Percentiles rank a stretch among this genome's conserved stretches.
Conservation (phyloP, 2,329 filamentous ascomycete species). For the Colletotrichum liriopes region DNA sequence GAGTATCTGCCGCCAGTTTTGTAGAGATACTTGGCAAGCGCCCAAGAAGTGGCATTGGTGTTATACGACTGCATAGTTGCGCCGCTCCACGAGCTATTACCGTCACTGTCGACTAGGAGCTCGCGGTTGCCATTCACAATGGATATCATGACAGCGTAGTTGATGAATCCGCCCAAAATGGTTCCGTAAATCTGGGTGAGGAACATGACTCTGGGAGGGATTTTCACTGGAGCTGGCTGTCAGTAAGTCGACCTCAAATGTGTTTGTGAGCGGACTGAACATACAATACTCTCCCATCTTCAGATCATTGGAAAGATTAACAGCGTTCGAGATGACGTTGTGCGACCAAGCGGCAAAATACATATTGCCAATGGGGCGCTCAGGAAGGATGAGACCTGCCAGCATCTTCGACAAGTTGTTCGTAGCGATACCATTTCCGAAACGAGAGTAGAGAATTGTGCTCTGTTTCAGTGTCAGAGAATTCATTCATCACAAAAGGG, state of each 20-base stretch:
- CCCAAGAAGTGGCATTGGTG: slow-evolving; percentile 64
- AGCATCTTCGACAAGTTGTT: slow-evolving; percentile 73
- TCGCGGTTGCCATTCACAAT: slow-evolving; percentile 66
- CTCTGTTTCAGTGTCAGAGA: slow-evolving; percentile 55
- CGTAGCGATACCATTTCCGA: slow-evolving; percentile 71
- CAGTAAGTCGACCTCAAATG: slow-evolving; percentile 22
- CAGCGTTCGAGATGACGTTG: slow-evolving; percentile 66
- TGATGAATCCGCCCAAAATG: slow-evolving; percentile 67
- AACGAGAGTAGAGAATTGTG: slow-evolving; percentile 66
- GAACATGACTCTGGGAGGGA: slow-evolving; percentile 70
- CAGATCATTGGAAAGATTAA: slow-evolving; percentile 67
- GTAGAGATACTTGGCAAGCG: slow-evolving; percentile 69
- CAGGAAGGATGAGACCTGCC: slow-evolving; percentile 66
- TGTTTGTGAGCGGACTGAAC: slow-evolving; percentile 39
- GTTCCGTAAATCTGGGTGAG: slow-evolving; percentile 70
- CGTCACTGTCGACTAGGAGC: slow-evolving; percentile 61
- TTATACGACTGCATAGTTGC: slow-evolving; percentile 65
- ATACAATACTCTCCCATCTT: slow-evolving; percentile 73
- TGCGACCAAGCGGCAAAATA: slow-evolving; percentile 74
- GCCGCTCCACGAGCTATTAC: slow-evolving; percentile 68
- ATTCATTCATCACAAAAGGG: neutral
- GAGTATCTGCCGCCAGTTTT: slow-evolving; percentile 58
- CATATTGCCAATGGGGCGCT: slow-evolving; percentile 69
- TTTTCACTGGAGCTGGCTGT: slow-evolving; percentile 61
- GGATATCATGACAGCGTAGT: slow-evolving; percentile 70